Base-by-base conservation (phyloP, 768 basidiomycete species). In the Sporobolomyces pararoseus region DNA sequence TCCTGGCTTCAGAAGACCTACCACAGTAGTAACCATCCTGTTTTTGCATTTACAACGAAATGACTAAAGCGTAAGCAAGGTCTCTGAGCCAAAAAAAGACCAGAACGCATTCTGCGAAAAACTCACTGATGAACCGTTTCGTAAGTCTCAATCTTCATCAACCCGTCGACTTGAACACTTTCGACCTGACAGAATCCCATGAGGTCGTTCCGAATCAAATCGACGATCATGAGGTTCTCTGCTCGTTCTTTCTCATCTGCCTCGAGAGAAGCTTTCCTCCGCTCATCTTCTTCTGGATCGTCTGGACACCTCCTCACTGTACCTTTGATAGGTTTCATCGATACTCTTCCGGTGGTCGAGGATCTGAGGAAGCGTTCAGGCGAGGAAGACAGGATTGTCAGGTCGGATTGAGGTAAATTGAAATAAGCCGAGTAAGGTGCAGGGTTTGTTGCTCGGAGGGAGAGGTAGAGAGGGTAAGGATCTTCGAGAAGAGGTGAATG, bases 211-310 rank as follows among this genome's bases (percentile, higher is more conserved):
- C 92, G 86, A 76, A 95, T 95, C 55, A 98, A 85, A 78, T 97
- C 94, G 31, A 96, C 94, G 71, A 98, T 96, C 94, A 98, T 97
- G 65, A 98, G 80, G 78, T 98, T 98, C 81, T 97, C 94, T 0
- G 93, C 94, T 2, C 94, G 86, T 79, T 98, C 94, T 78, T 98
- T 98, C 50, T 81, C 82, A 78, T 82, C 80, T 16, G 59, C 70
- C 59, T 78, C 70, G 44, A 82, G 70, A 84, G 88, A 82, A 65
- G 89, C 79, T 19, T 83, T 78, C 79, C 86, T 75, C 75, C 88
- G 86, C n/a, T 87, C 87, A 55, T 85, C 84, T 63, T 83, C 85
- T 32, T 85, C 85, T 23, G 84, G 71, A 72, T 78, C 78, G 16
- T 61, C 66, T 21, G 78, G 70, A 35, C 59, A 61, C 47, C 80